A percentile compares a stretch with the other conserved stretches of the same genome.
Conservation (phyloP, 192 early-diverging fungal genomes). For the Coemansia aciculifera region DNA sequence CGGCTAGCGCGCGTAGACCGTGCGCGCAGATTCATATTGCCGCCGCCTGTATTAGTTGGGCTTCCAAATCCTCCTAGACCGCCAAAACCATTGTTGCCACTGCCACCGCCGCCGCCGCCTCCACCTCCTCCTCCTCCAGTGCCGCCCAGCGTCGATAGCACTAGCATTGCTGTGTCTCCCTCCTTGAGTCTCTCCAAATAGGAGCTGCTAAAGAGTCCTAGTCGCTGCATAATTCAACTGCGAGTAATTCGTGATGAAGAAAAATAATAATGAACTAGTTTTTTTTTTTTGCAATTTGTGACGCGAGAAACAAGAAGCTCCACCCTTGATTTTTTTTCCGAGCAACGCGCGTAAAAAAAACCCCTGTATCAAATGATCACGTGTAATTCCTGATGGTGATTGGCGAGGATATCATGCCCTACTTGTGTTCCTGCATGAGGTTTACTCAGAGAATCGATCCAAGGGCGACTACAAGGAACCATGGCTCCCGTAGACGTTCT, state of each 20-base stretch:
- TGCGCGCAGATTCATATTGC: conserved; percentile 36
- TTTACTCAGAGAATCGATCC: no score
- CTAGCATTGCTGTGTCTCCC: conserved; percentile 50
- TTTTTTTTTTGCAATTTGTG: neutral
- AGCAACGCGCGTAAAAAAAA: neutral
- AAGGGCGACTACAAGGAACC: no score
- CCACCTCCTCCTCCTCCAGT: conserved; percentile 4
- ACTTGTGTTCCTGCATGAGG: no score
- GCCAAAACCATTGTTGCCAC: conserved; percentile 1
- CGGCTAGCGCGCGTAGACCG: conserved; percentile 49
- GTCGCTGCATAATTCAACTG: conserved; percentile 6
- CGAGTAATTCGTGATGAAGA: neutral
- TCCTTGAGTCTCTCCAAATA: conserved; percentile 54
- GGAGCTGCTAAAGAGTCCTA: conserved; percentile 40
- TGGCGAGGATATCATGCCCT: neutral
- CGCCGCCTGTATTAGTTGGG: conserved; percentile 8
- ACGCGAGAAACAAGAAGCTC: neutral
- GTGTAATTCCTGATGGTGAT: neutral
- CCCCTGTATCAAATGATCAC: neutral
- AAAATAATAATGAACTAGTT: neutral
- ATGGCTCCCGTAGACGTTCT: no score
- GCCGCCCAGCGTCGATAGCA: conserved; percentile 37
- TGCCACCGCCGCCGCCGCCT: conserved; percentile 3
- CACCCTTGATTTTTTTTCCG: neutral
- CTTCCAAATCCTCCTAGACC: conserved; percentile 1